Percentiles rank a stretch among this genome's conserved stretches.
These are phyloP conservation scores for Talaromyces borbonicus DNA, from an alignment of 495 filamentous ascomycete genomes.

Conservation along the genomic window DNA sequence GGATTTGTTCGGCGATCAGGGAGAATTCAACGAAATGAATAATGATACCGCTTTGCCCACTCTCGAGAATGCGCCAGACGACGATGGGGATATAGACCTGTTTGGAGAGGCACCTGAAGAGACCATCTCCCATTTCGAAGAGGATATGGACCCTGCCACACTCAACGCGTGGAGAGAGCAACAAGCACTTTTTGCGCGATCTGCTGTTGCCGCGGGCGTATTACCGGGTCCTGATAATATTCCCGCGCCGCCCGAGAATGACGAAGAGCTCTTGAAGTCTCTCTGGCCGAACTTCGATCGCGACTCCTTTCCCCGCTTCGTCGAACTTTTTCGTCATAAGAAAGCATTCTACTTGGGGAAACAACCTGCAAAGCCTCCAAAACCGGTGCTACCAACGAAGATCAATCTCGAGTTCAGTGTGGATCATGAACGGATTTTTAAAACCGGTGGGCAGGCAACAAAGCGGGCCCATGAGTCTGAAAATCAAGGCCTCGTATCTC, in stretches of 20 bases:
- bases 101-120: conserved; percentile 17
- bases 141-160: conserved; percentile 36
- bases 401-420: conserved; percentile 69
- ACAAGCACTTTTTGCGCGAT: conserved; percentile 43
- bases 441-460: conserved; percentile 45
- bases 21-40: conserved; percentile 17
- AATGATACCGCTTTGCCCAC: conserved; percentile 17
- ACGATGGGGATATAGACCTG: conserved; percentile 20
- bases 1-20: conserved; percentile 28
- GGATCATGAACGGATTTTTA: conserved; percentile 76
- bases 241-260: conserved; percentile 50
- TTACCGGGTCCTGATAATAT: conserved; percentile 27
- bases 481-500: conserved; percentile 44
- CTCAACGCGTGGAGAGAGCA: conserved; percentile 42
- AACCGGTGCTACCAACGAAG: conserved; percentile 74
- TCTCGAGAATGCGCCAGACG: conserved; percentile 26
- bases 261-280: conserved; percentile 56
- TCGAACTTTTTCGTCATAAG: conserved; percentile 64
- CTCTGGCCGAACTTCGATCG: conserved; percentile 63
- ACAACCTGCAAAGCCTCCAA: conserved; percentile 63
- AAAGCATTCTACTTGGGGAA: conserved; percentile 61
- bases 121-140: conserved; percentile 17
- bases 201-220: conserved; percentile 13
- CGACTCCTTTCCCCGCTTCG: conserved; percentile 54
- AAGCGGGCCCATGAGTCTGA: conserved; percentile 50